Percentiles rank a stretch among this genome's conserved stretches.
phyloP scores from a whole-genome alignment of 2,329 filamentous ascomycete genomes.

The Gyromitra esculenta region DNA sequence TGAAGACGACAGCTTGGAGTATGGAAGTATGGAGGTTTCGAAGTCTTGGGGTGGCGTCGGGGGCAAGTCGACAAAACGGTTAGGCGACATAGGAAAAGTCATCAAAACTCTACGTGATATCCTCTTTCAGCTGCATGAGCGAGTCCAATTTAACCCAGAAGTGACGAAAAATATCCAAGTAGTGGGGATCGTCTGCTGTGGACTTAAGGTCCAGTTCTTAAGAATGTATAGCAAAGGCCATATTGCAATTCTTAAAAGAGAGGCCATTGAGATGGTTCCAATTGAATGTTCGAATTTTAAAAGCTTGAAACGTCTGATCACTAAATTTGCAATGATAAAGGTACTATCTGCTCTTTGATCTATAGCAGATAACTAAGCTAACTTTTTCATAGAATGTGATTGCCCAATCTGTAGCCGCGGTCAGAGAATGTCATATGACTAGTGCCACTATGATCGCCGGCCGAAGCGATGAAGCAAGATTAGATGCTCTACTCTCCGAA shows the following conservation, averaged over 20 bases:
- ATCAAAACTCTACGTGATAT: conserved; percentile 35
- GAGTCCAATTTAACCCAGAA: neutral
- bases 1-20: conserved; percentile 32
- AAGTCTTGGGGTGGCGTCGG: conserved; percentile 14
- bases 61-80: conserved; percentile 39
- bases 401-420: conserved; percentile 16
- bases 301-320: conserved; percentile 23
- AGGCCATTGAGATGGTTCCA: conserved; percentile 23
- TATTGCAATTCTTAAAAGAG: conserved; percentile 10
- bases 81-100: conserved; percentile 24
- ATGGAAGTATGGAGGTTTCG: conserved; percentile 35
- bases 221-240: neutral
- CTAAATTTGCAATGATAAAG: conserved; percentile 28
- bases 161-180: conserved; percentile 20
- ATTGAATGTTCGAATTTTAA: neutral
- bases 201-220: conserved; percentile 4
- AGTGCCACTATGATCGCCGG: neutral
- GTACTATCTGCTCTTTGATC: conserved; percentile 2
- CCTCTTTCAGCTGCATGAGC: conserved; percentile 6
- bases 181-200: conserved; percentile 26
- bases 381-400: conserved; percentile 9
- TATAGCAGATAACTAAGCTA: neutral
- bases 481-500: conserved; percentile 3
- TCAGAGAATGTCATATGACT: conserved; percentile 8
- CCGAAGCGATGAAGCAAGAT: conserved; percentile 15